Evolutionary conservation across 108 stramenopile species (phyloP), one percentile per base, ranked within the genome.

Genomic region (Mayamaea pseudoterrestris): DNA sequence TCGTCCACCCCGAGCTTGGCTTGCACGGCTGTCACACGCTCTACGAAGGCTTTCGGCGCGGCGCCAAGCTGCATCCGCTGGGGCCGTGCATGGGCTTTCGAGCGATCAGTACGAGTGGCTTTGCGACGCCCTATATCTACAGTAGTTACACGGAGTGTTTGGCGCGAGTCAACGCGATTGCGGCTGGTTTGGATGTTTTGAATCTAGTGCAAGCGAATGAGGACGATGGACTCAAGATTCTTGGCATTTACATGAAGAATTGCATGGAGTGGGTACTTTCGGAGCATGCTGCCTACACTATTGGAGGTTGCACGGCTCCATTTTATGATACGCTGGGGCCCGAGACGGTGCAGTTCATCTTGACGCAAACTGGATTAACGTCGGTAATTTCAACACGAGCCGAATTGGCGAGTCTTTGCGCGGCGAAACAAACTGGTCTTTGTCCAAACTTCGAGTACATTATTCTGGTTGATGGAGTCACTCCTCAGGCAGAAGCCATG

Each of bases 301-400:
- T 90, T 30, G 72, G 77, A 30, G 87, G 83, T 13, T 62, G 78
- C 5, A 90, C 92, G 0, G 96, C 92, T 43, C 94, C 94, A 2
- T 73, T 95, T 29, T 97, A 97, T 62, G 93, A 94, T 54, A 97
- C 96, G 9, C 69, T 97, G 5, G 96, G 93, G 8, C 84, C 88
- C 7, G 92, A 92, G 35, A 69, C 88, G 5, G 84, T 92, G 0
- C 54, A 72, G 17, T 95, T 81, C 57, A 90, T 95, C 43, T 43
- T 97, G 35, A 55, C 72, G 14, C 90, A 95, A 62, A 95, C 94
- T 0, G 68, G 62, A 14, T 47, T 84, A 5, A 61, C 64, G 12
- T 69, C 89, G 8, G 83, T 93, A 5, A 80, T 98, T 47, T 86
- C 84, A 50, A 65, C 74, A 27, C 53, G 76, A 5, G 52, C 22